phyloP scores from a whole-genome alignment of 139 green algal species.

The Chlamydomonas eustigma region DNA sequence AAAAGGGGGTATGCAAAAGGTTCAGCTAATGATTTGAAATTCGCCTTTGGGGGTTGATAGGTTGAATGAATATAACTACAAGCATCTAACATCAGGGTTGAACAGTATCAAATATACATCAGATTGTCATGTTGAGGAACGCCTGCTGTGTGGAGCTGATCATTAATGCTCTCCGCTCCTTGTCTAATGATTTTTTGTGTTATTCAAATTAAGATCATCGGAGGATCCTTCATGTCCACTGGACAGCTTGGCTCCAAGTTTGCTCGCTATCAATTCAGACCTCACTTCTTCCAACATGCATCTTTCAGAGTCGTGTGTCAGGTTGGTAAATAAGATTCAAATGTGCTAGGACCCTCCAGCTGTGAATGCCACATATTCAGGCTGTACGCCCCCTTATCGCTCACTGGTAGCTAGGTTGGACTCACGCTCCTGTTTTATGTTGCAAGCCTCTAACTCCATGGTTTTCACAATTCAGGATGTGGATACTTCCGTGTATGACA shows the following conservation, averaged over 20 bases:
- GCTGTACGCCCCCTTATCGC: neutral
- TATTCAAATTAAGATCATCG: slow-evolving; percentile 61
- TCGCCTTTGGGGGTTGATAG: too few species aligned
- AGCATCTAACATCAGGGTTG: neutral
- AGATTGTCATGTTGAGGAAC: too few species aligned
- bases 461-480: neutral
- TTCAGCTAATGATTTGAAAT: too few species aligned
- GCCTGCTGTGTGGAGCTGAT: too few species aligned
- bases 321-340: slow-evolving; percentile 8
- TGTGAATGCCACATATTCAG: neutral
- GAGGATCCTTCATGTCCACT: slow-evolving; percentile 72
- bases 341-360: too few species aligned
- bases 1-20: too few species aligned
- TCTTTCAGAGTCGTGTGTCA: slow-evolving; percentile 49
- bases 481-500: slow-evolving; percentile 18
- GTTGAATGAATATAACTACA: slow-evolving; percentile 1
- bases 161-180: neutral
- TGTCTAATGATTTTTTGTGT: neutral
- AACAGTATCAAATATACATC: too few species aligned
- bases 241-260: slow-evolving; percentile 68
- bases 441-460: neutral
- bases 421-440: neutral
- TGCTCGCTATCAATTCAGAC: slow-evolving; percentile 76
- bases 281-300: slow-evolving; percentile 77
- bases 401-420: neutral